phyloP scores from a whole-genome alignment of 2,329 filamentous ascomycete species.

The Fusarium bactridioides region DNA sequence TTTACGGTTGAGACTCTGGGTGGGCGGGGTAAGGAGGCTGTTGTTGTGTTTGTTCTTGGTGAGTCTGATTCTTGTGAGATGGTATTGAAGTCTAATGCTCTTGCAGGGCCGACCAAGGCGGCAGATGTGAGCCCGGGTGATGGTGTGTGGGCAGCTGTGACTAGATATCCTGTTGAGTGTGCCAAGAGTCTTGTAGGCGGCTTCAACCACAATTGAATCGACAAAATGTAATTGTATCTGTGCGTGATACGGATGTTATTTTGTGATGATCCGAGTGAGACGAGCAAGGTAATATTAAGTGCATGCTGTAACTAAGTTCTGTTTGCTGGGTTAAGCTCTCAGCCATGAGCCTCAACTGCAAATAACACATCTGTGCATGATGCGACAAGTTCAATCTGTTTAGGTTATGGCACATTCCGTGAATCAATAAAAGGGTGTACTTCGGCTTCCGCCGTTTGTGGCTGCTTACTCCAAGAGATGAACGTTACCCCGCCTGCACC shows the following conservation, averaged over 20 bases:
- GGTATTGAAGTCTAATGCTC: neutral
- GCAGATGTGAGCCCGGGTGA: neutral
- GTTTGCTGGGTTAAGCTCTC: too few species aligned
- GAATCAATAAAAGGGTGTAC: rapidly evolving
- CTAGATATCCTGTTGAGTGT: neutral
- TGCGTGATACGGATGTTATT: rapidly evolving
- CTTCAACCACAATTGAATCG: neutral
- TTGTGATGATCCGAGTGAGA: rapidly evolving
- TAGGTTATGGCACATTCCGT: neutral
- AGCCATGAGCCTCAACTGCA: too few species aligned
- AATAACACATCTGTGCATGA: too few species aligned
- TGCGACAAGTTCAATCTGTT: neutral
- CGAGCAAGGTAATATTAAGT: rapidly evolving
- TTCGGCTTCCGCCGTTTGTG: neutral
- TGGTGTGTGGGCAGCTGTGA: neutral
- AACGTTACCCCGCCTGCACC: neutral
- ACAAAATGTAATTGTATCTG: too few species aligned
- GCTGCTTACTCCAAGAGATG: neutral
- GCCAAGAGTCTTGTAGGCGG: neutral
- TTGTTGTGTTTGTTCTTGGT: constrained; percentile 13
- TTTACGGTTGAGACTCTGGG: neutral
- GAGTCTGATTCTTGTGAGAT: neutral
- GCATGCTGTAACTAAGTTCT: too few species aligned
- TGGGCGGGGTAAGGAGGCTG: constrained; percentile 1
- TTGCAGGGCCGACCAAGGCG: neutral